Base-by-base conservation (phyloP, 176 grass and related monocot species). In the Elymus sibiricus region DNA sequence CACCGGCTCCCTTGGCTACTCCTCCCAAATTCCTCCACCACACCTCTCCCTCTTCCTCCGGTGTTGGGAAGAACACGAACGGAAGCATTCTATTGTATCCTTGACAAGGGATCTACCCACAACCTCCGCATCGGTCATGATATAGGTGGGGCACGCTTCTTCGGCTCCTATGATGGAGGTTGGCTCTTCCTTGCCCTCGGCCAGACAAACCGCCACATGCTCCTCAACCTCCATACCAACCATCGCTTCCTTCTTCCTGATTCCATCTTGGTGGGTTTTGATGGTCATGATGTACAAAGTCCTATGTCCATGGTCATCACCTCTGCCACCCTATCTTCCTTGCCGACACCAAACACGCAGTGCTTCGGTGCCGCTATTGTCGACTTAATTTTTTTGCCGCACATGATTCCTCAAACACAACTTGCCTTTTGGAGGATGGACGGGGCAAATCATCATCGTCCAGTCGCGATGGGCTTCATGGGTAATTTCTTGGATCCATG, bases 1-100 rank as follows among this genome's bases (percentile, higher is more conserved):
- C 70, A 11, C 70, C 3, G 46, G 2, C 40, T 46, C 70, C 70
- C 70, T 7, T 74, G 39, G 22, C 42, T 19, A 13, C 39, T n/a
- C 70, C 40, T 74, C 40, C 12, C 40, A 40, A 12, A 46, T 12
- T 24, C 24, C 43, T 10, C 24, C 11, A 10, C n/a, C 42, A 8
- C 11, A 13, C 7, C 13, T 29, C 24, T 49, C 24, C 7, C 2
- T 74, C 24, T 62, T 22, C 59, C 24, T 11, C 9, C 59, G 7
- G n/a, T 10, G 9, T 10, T 24, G 1, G 1, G 3, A 25, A 11
- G 6, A 2, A 5, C 3, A 0, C 7, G 14, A 13, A 26, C 1
- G 13, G n/a, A n/a, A 11, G 7, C 39, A 11, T 46, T 46, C n/a
- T 74, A 9, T 14, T 74, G 40, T 15, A 21, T 74, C 19, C n/a